phyloP scores from a whole-genome alignment of 352 stramenopile species.

The Globisporangium rhizosaccharum region DNA sequence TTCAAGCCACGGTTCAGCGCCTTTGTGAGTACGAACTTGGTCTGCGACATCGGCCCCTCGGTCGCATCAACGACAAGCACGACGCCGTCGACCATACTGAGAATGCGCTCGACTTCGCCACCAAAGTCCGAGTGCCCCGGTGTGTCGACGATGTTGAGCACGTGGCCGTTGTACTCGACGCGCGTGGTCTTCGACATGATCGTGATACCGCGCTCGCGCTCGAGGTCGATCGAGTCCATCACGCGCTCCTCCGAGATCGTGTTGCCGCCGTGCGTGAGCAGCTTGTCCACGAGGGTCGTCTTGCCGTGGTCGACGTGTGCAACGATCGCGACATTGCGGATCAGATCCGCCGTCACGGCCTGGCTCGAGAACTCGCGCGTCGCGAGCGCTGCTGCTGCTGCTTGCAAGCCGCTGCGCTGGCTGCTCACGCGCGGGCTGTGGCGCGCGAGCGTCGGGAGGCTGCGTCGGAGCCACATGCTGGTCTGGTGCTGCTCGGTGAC shows the following conservation, averaged over 20 bases:
- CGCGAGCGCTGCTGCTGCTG: slow-evolving; percentile 4
- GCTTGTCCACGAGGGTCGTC: slow-evolving; percentile 96
- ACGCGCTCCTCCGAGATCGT: slow-evolving; percentile 83
- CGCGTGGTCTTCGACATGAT: slow-evolving; percentile 99
- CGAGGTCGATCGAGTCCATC: slow-evolving; percentile 98
- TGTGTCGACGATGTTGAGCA: slow-evolving; percentile 98
- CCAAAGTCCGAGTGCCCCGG: slow-evolving; percentile 98
- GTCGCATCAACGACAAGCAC: slow-evolving; percentile 96
- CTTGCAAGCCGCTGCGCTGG: slow-evolving; percentile 17
- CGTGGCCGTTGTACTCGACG: slow-evolving; percentile 91
- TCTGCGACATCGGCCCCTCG: slow-evolving; percentile 97
- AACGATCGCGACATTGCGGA: slow-evolving; percentile 89
- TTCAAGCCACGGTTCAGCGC: slow-evolving; percentile 90
- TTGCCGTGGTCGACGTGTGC: slow-evolving; percentile 99
- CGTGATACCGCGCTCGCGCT: slow-evolving; percentile 98
- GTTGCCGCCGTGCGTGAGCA: slow-evolving; percentile 95
- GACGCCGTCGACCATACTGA: slow-evolving; percentile 97
- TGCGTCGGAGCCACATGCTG: slow-evolving; percentile 63
- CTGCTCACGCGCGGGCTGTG: slow-evolving; percentile 28
- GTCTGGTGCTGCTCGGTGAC: not conserved
- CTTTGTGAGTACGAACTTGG: slow-evolving; percentile 98
- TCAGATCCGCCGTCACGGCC: slow-evolving; percentile 37
- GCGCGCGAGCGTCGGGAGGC: slow-evolving; percentile 37
- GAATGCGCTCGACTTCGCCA: slow-evolving; percentile 96
- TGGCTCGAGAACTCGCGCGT: slow-evolving; percentile 40